A percentile compares a stretch with the other conserved stretches of the same genome.
phyloP scores from a whole-genome alignment of 169 alveolate genomes.

The Cystoisospora suis region DNA sequence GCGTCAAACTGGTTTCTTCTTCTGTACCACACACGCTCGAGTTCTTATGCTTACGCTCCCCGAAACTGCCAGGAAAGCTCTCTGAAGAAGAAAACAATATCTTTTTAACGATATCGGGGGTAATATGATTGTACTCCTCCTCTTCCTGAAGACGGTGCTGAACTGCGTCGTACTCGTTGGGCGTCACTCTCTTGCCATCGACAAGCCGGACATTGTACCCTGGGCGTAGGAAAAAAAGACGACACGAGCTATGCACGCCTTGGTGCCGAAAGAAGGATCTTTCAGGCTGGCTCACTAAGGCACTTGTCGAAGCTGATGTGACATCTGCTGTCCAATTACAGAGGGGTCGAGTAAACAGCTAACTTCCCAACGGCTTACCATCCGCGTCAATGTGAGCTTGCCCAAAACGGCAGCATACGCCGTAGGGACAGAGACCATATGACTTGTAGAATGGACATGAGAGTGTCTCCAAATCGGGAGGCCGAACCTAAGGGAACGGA shows the following conservation, averaged over 20 bases:
- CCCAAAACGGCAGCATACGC: conserved; percentile 58
- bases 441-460: conserved; percentile 30
- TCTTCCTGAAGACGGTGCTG: conserved; percentile 7
- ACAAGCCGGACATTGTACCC: not conserved
- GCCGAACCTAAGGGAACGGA: not conserved
- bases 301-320: too few species aligned
- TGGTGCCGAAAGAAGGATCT: not conserved
- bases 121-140: not conserved
- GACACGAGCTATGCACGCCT: too few species aligned
- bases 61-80: not conserved
- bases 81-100: not conserved
- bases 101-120: not conserved
- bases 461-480: not conserved
- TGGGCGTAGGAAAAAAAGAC: not conserved
- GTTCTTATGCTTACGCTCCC: not conserved
- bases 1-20: too few species aligned
- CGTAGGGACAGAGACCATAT: conserved; percentile 51
- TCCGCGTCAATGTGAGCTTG: conserved; percentile 35
- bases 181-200: not conserved
- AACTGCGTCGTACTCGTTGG: not conserved
- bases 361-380: not conserved
- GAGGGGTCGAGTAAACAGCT: not conserved
- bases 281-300: not conserved
- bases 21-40: too few species aligned
- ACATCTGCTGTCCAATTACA: too few species aligned